phyloP scores from a whole-genome alignment of 306 rosid genomes.

The Datisca glomerata region DNA sequence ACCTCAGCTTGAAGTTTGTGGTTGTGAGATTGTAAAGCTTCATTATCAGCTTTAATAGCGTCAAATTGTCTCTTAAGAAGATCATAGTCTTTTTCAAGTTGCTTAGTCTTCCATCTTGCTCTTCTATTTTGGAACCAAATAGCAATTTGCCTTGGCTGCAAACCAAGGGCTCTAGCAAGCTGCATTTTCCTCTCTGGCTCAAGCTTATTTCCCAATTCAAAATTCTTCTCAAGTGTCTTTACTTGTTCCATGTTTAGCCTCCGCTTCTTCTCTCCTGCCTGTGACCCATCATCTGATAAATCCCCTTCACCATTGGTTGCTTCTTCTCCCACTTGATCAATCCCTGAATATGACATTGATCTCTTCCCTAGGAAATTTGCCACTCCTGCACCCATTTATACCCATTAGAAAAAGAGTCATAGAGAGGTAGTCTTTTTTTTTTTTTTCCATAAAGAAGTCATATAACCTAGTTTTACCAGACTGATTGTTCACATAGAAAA shows the following conservation, averaged over 20 bases:
- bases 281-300: conserved; percentile 14
- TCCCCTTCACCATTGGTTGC: conserved; percentile 14
- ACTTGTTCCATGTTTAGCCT: conserved; percentile 16
- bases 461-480: too few species aligned
- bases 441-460: too few species aligned
- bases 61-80: conserved; percentile 14
- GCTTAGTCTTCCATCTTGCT: conserved; percentile 15
- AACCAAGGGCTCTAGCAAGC: conserved; percentile 14
- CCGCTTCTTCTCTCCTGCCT: conserved; percentile 18
- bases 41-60: conserved; percentile 15
- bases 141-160: conserved; percentile 16
- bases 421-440: too few species aligned
- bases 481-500: background rate
- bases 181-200: conserved; percentile 18
- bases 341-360: conserved; percentile 16
- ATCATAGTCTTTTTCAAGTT: conserved; percentile 14
- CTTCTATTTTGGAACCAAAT: conserved; percentile 19
- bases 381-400: conserved; percentile 7
- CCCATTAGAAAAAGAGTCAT: background rate
- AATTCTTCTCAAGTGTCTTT: conserved; percentile 14
- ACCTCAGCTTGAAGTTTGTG: conserved; percentile 15
- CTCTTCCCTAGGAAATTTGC: conserved; percentile 17
- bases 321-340: conserved; percentile 15
- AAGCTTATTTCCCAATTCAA: conserved; percentile 15
- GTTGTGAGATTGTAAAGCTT: conserved; percentile 11